Conservation (phyloP, 192 early-diverging fungal species). For the Spinellus fusiger region DNA sequence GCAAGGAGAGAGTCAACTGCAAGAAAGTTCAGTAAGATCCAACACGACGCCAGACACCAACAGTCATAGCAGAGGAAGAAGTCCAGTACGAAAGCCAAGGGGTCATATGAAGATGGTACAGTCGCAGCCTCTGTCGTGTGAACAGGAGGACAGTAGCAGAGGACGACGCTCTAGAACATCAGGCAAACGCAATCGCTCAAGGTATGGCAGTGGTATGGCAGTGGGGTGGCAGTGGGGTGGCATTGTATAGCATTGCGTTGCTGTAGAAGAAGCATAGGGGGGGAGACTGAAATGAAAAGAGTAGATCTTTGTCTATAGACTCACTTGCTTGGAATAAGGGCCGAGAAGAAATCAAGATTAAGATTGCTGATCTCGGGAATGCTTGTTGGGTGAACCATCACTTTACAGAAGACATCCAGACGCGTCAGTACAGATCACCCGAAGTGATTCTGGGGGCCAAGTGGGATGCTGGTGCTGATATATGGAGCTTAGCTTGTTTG, state of each 20-base stretch:
- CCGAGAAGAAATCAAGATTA: slow-evolving; percentile 49
- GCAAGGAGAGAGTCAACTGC: too few relatives aligned
- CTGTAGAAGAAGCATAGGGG: too few relatives aligned
- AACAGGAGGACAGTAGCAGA: slow-evolving; percentile 6
- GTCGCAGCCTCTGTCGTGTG: slow-evolving; percentile 23
- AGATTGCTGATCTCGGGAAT: slow-evolving; percentile 96
- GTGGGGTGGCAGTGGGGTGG: too few relatives aligned
- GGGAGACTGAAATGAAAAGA: too few relatives aligned
- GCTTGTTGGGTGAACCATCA: slow-evolving; percentile 95
- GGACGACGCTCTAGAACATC: neutral
- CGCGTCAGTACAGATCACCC: slow-evolving; percentile 93
- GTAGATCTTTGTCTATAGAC: too few relatives aligned
- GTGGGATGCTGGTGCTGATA: slow-evolving; percentile 83
- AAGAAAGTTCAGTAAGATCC: neutral
- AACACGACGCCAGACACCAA: slow-evolving; percentile 1
- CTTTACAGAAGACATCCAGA: slow-evolving; percentile 95
- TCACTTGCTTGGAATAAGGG: slow-evolving; percentile 3
- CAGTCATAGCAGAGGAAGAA: slow-evolving; percentile 11
- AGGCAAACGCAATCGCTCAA: neutral
- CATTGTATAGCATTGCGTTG: too few relatives aligned
- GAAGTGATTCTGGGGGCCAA: slow-evolving; percentile 88
- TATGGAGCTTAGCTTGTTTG: slow-evolving; percentile 94
- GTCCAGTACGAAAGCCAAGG: slow-evolving; percentile 3
- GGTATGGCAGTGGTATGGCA: too few relatives aligned
- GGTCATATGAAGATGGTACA: slow-evolving; percentile 20